A percentile compares a stretch with the other conserved stretches of the same genome.
Evolutionary conservation across 2,329 filamentous ascomycete species (phyloP).

Genomic region (Claviceps monticola): DNA sequence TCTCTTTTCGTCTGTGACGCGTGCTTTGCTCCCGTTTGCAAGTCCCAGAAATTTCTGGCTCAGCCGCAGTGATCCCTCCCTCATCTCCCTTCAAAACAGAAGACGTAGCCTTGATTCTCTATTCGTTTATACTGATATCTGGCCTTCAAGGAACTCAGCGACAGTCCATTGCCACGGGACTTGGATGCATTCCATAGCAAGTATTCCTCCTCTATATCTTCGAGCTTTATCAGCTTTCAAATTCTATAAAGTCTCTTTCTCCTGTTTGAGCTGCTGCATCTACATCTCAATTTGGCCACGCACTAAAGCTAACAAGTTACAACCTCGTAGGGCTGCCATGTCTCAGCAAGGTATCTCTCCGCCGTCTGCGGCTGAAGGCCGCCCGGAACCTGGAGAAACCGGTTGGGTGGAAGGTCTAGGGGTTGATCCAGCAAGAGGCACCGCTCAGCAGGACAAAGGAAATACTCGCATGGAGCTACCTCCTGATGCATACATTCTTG

Average conservation of each 20-base stretch:
- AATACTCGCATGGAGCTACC: constrained; percentile 43
- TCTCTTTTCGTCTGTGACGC: background rate
- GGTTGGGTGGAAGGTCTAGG: constrained; percentile 22
- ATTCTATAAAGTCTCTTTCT: background rate
- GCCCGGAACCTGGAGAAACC: constrained; percentile 1
- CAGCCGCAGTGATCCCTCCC: background rate
- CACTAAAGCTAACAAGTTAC: background rate
- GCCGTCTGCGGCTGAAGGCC: constrained; percentile 4
- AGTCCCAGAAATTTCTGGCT: background rate
- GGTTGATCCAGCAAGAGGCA: constrained; percentile 28
- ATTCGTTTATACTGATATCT: background rate
- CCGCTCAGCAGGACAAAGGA: constrained; percentile 16
- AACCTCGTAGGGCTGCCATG: constrained; percentile 10
- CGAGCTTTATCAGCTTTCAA: too few species aligned
- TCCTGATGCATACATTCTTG: constrained; percentile 36
- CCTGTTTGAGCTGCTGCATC: background rate
- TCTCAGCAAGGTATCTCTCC: constrained; percentile 20
- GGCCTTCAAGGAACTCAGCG: too few species aligned
- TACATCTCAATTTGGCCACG: background rate
- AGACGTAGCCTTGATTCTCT: background rate
- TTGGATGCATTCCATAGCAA: background rate
- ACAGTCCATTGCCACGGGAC: background rate
- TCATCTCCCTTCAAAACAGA: background rate
- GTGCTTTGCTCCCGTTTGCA: background rate
- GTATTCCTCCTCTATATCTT: background rate